Base-by-base conservation (phyloP, 768 basidiomycete species). In the Russula griseocarnosa region DNA sequence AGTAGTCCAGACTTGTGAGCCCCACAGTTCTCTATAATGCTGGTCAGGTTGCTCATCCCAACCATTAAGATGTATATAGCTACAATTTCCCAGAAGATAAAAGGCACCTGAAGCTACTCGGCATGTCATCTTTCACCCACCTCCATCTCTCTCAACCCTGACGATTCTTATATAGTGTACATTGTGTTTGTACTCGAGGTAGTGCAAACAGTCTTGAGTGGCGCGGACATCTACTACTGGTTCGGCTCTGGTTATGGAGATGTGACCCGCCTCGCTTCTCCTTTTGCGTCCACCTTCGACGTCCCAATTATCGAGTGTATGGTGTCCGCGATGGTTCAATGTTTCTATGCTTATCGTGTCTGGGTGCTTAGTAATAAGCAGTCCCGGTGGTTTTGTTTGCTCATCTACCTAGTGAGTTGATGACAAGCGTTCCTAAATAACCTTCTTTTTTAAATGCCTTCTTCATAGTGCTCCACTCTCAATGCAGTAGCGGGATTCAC, bases 241-340 rank as follows among this genome's bases (percentile, higher is more conserved):
- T 74, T 70, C 62, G 70, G 38, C 20, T 42, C 69, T 3, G 71
- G 73, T 30, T 74, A 70, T 34, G 74, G 74, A 0, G 66, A 75
- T 58, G 42, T 74, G 30, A 46, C n/a, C 0, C 60, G 63, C 32
- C 69, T 75, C 5, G 57, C 55, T 8, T 46, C 62, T 16, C 59
- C 69, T 1, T 58, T 68, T 24, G 61, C 70, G 18, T 67, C 68
- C 8, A 55, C 70, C 24, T 69, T 72, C 14, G 57, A 63, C 26
- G 28, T 38, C 5, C 51, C 51, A 5, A 36, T 63, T 5, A 58
- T 63, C 5, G 62, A 42, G 18, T 24, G 57, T n/a, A 10, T 63
- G 10, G 57, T 63, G 6, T 58, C 57, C 14, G 14, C 54, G 20
- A 16, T 24, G 18, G 62, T 63, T 20, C 50, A 63, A 30, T 47